Conservation (phyloP, 352 stramenopile species). For the Elongisporangium prolatum region DNA sequence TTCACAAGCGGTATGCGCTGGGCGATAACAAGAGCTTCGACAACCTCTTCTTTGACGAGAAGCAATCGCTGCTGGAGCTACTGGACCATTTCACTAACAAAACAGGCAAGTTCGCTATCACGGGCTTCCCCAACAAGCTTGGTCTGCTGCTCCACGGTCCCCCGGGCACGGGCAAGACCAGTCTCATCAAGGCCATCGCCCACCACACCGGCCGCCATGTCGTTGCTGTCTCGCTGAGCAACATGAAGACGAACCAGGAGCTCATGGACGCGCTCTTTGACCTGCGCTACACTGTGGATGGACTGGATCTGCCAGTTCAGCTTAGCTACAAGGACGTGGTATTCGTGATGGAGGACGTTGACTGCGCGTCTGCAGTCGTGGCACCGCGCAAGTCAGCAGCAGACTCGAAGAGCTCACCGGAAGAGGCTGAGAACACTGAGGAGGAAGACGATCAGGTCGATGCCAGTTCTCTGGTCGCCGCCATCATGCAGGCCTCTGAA, state of each 20-base stretch:
- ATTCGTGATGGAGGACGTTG: slow-evolving; percentile 90
- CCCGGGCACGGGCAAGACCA: slow-evolving; percentile 89
- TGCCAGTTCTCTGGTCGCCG: neutral
- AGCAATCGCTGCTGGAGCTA: slow-evolving; percentile 56
- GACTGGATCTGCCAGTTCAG: slow-evolving; percentile 55
- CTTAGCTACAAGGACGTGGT: slow-evolving; percentile 84
- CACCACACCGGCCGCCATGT: slow-evolving; percentile 76
- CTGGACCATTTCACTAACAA: slow-evolving; percentile 71
- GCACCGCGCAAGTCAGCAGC: slow-evolving; percentile 20
- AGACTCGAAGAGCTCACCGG: neutral
- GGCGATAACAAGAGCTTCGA: slow-evolving; percentile 87
- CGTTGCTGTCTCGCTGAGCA: slow-evolving; percentile 63
- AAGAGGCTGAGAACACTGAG: slow-evolving; percentile 13
- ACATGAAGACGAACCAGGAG: slow-evolving; percentile 81
- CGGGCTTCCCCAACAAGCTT: slow-evolving; percentile 87
- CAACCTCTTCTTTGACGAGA: slow-evolving; percentile 87
- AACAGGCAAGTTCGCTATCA: slow-evolving; percentile 81
- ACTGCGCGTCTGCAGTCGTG: slow-evolving; percentile 80
- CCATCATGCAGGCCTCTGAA: slow-evolving; percentile 1
- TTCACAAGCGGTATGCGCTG: slow-evolving; percentile 75
- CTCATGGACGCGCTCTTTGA: slow-evolving; percentile 83
- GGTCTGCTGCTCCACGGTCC: slow-evolving; percentile 84
- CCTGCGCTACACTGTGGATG: slow-evolving; percentile 54
- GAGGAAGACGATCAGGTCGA: slow-evolving; percentile 7
- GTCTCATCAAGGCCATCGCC: slow-evolving; percentile 85